Conservation (phyloP, 2,329 filamentous ascomycete genomes). For the Coleophoma cylindrospora region DNA sequence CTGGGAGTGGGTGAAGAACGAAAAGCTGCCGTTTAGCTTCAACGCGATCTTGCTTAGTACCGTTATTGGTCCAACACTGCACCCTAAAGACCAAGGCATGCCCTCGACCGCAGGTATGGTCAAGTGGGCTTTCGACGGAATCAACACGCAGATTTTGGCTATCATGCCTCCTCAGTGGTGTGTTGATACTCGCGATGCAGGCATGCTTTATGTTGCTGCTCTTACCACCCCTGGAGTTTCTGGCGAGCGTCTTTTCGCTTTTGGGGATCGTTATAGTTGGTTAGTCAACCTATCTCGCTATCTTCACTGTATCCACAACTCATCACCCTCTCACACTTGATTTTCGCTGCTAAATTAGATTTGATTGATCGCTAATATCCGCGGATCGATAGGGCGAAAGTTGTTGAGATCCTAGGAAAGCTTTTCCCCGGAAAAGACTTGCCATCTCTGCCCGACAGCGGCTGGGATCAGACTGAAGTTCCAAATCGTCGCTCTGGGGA, state of each 20-base stretch:
- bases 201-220: not conserved
- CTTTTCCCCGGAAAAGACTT: not conserved
- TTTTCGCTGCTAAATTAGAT: not conserved
- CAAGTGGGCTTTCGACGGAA: not conserved
- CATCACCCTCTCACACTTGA: not conserved
- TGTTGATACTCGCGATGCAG: not conserved
- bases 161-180: not conserved
- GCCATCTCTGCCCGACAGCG: not conserved
- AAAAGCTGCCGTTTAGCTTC: not conserved
- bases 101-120: not conserved
- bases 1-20: not conserved
- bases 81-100: not conserved
- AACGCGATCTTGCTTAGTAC: not conserved
- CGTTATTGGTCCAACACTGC: not conserved
- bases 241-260: not conserved
- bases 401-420: not conserved
- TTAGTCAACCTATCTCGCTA: not conserved
- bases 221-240: not conserved
- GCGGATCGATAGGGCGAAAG: not conserved
- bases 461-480: not conserved
- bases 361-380: not conserved
- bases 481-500: not conserved
- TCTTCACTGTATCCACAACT: not conserved
- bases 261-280: not conserved
- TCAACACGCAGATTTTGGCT: not conserved